Evolutionary conservation across 108 stramenopile genomes (phyloP), one percentile per base, ranked within the genome.

Genomic region (Pseudonitzschia delicatissima): DNA sequence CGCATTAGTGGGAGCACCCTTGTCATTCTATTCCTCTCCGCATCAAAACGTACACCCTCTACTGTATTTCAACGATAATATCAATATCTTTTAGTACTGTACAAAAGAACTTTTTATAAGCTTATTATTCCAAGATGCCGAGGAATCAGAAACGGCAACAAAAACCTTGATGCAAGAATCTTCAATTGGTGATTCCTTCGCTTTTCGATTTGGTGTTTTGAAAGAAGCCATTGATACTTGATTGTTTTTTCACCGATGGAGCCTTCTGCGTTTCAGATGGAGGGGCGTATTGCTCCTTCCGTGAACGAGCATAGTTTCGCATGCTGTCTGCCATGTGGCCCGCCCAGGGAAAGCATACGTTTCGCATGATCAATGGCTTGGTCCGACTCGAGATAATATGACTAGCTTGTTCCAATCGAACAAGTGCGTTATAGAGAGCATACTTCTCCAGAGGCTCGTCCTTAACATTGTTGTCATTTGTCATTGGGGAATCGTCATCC

Each of bases 291-390:
- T 11, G 33, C 7, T 37, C 60, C 39, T 61, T 61, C 8, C 7
- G 39, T 5, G 40, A 27, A 12, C 60, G 60, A 40, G 60, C 39
- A 15, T 61, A 61, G 60, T 25, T 61, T 36, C 39, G 36, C 60
- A 61, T 15, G 39, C 37, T 40, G 20, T 61, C 60, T 5, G 39
- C 60, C 25, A 61, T n/a, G 18, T 61, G 39, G 40, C 60, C 40
- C 9, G 60, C 36, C 60, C 60, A 40, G 1, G 60, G 37, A 25
- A 40, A 61, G 60, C 60, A 61, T 26, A 40, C 23, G 60, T 61
- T 61, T 61, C 40, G 60, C 60, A 61, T 61, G 39, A 37, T 61
- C 5, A 37, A 37, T 3, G 15, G 18, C 15, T 37, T 35, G 23
- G 39, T 61, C 60, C 13, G 37, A 5, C 18, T 40, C 8, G 60